A percentile compares a stretch with the other conserved stretches of the same genome.
phyloP scores from a whole-genome alignment of 2,329 filamentous ascomycete genomes.

The Berkeleyomyces basicola region DNA sequence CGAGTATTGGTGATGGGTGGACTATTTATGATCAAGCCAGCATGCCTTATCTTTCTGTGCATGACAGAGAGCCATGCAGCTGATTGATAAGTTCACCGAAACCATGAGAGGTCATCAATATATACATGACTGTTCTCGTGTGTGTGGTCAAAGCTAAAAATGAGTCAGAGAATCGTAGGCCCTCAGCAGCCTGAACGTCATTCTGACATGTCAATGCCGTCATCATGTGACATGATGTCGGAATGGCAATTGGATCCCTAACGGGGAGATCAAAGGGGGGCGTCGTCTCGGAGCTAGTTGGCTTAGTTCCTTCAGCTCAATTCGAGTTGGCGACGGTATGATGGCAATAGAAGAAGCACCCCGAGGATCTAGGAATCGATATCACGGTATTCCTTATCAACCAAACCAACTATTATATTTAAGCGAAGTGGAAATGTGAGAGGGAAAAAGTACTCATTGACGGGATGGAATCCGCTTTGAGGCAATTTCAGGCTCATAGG shows the following conservation, averaged over 20 bases:
- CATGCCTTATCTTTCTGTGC: neutral
- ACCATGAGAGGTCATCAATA: too few species aligned
- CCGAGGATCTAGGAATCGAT: neutral
- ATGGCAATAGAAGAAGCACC: neutral
- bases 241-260: too few species aligned
- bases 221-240: too few species aligned
- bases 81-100: too few species aligned
- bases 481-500: neutral
- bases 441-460: neutral
- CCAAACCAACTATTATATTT: neutral
- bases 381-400: neutral
- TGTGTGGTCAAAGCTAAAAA: too few species aligned
- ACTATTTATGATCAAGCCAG: neutral
- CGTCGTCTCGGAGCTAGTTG: neutral
- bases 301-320: neutral
- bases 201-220: too few species aligned
- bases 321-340: neutral
- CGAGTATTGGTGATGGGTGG: neutral
- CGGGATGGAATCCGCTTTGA: neutral
- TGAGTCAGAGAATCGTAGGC: too few species aligned
- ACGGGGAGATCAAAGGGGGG: too few species aligned
- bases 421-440: neutral
- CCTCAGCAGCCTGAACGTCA: too few species aligned
- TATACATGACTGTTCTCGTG: too few species aligned
- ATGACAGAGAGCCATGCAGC: neutral